These are phyloP conservation scores for Xenoacremonium recifei DNA, from an alignment of 2,329 filamentous ascomycete species.

Conservation along the genomic window DNA sequence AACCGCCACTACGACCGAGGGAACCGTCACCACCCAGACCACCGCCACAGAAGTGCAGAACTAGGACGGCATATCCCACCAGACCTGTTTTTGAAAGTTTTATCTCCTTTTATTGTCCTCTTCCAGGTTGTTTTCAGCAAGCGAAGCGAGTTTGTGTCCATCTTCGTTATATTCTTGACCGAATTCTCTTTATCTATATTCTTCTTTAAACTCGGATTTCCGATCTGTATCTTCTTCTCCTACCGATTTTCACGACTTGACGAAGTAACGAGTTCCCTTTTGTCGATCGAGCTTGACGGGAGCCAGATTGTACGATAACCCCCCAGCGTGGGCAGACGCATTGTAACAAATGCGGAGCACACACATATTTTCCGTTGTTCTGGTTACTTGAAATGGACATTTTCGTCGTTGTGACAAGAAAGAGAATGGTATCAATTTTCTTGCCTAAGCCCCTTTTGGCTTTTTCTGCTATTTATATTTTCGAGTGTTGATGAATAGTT, in stretches of 20 bases:
- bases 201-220: constrained; percentile 13
- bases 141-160: background rate
- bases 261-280: constrained; percentile 22
- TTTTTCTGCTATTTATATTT: constrained; percentile 4
- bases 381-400: constrained; percentile 13
- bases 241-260: constrained; percentile 15
- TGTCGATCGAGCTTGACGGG: constrained; percentile 15
- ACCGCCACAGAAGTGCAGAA: background rate
- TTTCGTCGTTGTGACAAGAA: constrained; percentile 13
- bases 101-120: background rate
- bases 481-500: too few species aligned
- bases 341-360: constrained; percentile 12
- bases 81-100: background rate
- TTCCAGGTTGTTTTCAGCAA: background rate
- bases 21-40: constrained; percentile 1
- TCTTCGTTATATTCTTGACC: background rate
- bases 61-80: background rate
- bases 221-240: constrained; percentile 11
- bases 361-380: constrained; percentile 7
- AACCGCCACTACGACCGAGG: constrained; percentile 14
- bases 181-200: constrained; percentile 7
- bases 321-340: constrained; percentile 7
- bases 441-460: constrained; percentile 7
- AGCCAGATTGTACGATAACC: constrained; percentile 24
- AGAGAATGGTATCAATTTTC: constrained; percentile 10